Conservation (phyloP, 2,329 filamentous ascomycete species). For the Dactylellina sp. region DNA sequence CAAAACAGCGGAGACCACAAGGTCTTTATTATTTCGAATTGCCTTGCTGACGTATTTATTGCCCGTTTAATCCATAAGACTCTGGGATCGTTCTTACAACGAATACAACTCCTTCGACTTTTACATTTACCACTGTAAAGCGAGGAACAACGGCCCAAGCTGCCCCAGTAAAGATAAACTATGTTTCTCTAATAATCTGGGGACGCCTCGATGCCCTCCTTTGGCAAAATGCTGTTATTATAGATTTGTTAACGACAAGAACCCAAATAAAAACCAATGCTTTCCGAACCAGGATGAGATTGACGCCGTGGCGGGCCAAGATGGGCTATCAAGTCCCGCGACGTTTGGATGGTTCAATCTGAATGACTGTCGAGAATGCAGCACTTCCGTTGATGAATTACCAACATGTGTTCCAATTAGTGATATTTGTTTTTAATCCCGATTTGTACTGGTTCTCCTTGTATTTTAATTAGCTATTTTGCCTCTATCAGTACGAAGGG, state of each 20-base stretch:
- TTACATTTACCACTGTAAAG: conserved; percentile 36
- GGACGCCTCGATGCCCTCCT: neutral
- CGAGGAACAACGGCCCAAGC: neutral
- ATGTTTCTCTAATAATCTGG: too few relatives aligned
- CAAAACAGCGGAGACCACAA: too few relatives aligned
- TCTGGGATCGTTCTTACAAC: conserved; percentile 17
- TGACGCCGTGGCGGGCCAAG: neutral
- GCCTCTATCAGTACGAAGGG: too few relatives aligned
- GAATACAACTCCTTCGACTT: conserved; percentile 32
- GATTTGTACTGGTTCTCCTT: too few relatives aligned
- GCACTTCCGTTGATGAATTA: neutral
- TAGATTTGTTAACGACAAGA: conserved; percentile 25
- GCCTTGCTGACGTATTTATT: neutral
- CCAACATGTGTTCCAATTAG: conserved; percentile 1
- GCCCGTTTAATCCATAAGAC: conserved; percentile 1
- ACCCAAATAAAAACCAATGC: conserved; percentile 26
- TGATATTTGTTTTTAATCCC: too few relatives aligned
- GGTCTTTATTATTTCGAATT: neutral
- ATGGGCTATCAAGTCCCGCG: neutral
- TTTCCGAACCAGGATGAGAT: conserved; percentile 15
- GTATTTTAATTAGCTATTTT: too few relatives aligned
- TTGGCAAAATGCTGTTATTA: conserved; percentile 27
- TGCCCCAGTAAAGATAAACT: too few relatives aligned
- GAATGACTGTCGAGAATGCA: conserved; percentile 31
- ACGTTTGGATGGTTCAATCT: conserved; percentile 29